Evolutionary conservation across 1,284 basidiomycete species (phyloP).

Genomic region (Serendipita sp.): DNA sequence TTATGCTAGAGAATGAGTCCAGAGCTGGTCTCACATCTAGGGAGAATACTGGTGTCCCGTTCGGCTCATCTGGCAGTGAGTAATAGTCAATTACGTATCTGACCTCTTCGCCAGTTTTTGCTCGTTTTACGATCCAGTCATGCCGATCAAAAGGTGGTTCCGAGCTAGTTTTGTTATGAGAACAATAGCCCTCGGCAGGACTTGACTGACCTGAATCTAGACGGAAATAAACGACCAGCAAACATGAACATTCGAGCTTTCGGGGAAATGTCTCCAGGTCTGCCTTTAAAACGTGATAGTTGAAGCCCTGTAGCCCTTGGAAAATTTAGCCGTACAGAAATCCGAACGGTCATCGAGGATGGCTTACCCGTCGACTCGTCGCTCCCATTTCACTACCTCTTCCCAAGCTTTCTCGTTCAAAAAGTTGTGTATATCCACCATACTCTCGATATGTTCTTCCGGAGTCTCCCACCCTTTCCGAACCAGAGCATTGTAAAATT

Average conservation of each 20-base stretch:
- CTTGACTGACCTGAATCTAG: constrained; percentile 65
- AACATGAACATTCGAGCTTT: constrained; percentile 80
- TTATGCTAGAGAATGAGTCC: constrained; percentile 61
- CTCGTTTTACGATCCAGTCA: constrained; percentile 87
- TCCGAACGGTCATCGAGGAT: constrained; percentile 19
- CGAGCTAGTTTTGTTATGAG: constrained; percentile 32
- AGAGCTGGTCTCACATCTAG: constrained; percentile 84
- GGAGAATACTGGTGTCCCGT: constrained; percentile 83
- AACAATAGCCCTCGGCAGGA: neutral
- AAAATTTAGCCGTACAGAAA: constrained; percentile 14
- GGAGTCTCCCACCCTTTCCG: constrained; percentile 97
- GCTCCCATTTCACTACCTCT: constrained; percentile 92
- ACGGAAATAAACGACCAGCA: constrained; percentile 78
- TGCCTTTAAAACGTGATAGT: constrained; percentile 76
- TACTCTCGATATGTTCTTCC: constrained; percentile 89
- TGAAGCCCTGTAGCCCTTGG: constrained; percentile 33
- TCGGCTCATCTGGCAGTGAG: constrained; percentile 67
- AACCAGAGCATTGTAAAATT: constrained; percentile 95
- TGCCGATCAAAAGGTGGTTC: constrained; percentile 97
- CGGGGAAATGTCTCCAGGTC: constrained; percentile 77
- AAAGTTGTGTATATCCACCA: constrained; percentile 98
- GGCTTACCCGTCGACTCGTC: constrained; percentile 40
- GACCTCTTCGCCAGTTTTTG: constrained; percentile 56
- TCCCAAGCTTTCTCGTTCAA: constrained; percentile 94
- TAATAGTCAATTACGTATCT: constrained; percentile 98